A percentile compares a stretch with the other conserved stretches of the same genome.
Conservation (phyloP, 1,139 yeast genomes). For the Blastobotrys proliferans region DNA sequence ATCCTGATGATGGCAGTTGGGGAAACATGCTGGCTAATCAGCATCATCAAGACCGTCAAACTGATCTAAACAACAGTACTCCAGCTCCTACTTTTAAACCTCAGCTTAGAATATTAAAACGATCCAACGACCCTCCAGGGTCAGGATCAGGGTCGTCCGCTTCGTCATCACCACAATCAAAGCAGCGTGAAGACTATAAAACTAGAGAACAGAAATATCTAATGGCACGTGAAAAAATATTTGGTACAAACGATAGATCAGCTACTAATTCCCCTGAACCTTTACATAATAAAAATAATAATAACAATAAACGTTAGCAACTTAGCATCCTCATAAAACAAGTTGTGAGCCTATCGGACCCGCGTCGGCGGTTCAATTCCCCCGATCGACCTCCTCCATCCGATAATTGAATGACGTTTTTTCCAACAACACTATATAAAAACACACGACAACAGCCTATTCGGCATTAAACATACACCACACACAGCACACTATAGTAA, state of each 20-base stretch:
- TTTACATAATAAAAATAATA: neutral
- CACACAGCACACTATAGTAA: too few species aligned
- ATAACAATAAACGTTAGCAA: too few species aligned
- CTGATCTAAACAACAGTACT: neutral
- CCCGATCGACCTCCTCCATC: too few species aligned
- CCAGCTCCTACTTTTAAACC: slow-evolving; percentile 14
- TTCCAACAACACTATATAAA: too few species aligned
- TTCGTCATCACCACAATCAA: neutral
- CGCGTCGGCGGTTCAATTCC: too few species aligned
- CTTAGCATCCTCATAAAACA: too few species aligned
- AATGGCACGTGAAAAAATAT: slow-evolving; percentile 19
- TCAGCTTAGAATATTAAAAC: slow-evolving; percentile 17
- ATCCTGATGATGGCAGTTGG: neutral
- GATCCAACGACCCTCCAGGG: slow-evolving; percentile 10
- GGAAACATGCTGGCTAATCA: neutral
- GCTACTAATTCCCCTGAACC: slow-evolving; percentile 6
- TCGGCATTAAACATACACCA: too few species aligned
- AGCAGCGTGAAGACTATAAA: slow-evolving; percentile 13
- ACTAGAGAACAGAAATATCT: slow-evolving; percentile 17
- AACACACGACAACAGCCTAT: too few species aligned
- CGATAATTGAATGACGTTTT: too few species aligned
- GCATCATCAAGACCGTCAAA: neutral
- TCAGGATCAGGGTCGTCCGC: neutral
- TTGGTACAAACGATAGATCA: slow-evolving; percentile 11
- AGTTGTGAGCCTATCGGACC: too few species aligned